Evolutionary conservation across 1,284 basidiomycete species (phyloP), one percentile per base, ranked within the genome.

Genomic region (Heterobasidion parviporum): DNA sequence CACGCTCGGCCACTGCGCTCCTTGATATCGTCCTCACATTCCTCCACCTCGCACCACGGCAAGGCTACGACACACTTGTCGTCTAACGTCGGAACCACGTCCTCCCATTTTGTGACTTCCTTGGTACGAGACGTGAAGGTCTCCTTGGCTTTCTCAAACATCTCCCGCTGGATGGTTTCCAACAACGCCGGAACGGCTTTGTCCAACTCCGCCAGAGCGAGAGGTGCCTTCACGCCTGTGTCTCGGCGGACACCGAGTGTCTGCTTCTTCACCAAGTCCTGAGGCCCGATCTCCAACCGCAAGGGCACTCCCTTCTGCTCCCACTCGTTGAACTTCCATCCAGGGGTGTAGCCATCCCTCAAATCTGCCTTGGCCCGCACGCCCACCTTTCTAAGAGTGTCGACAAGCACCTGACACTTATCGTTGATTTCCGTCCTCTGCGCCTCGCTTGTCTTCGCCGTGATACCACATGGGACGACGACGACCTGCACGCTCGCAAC

Each of bases 291-390:
- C 74, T 99, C 97, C 62, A 99, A 86, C 62, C 96, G 92, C 57
- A 99, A 78, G 20, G 96, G 97, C 35, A 98, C 94, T 71, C 97
- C 97, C 81, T 94, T 93, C 74, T 97, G 88, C 77, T 99, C 97
- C 94, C 96, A 98, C 69, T 98, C 93, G 71, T 98, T 98, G 77
- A 98, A 99, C 76, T 99, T 99, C 79, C 89, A 99, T 48, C 96
- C 96, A 14, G 96, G 96, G 51, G 94, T 98, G 75, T 99, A 97
- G 32, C 91, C 93, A 16, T 98, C 96, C 55, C 96, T 78, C 62
- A 95, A 75, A 73, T 99, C 97, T 1, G 92, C 92, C 73, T 89
- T 93, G 49, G 92, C 92, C 60, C 89, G 82, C 61, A 99, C 74
- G 50, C 87, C 94, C 9, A 76, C 80, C 62, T 83, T 85, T 70